Conservation (phyloP, 441 rosid genomes). For the Syzygium malaccense region DNA sequence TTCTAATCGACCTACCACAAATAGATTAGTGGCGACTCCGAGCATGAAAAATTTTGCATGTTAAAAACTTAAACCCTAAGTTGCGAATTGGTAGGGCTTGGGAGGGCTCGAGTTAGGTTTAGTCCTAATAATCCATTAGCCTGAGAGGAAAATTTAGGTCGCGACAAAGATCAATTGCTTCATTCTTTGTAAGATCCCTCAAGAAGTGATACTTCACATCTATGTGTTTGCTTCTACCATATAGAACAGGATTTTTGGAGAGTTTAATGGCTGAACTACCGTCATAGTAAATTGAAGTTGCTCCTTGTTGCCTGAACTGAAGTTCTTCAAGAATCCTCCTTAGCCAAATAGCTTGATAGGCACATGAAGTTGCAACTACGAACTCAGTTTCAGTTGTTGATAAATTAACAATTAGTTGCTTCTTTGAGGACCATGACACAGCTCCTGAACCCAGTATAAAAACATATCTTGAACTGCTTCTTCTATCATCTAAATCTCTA, state of each 20-base stretch:
- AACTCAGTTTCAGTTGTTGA: background rate
- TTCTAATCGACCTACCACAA: too few species aligned
- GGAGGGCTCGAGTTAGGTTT: too few species aligned
- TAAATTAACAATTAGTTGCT: background rate
- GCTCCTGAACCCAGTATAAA: background rate
- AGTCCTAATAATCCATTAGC: too few species aligned
- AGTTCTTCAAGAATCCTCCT: background rate
- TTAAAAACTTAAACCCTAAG: too few species aligned
- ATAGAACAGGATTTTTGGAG: background rate
- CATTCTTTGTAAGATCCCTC: background rate
- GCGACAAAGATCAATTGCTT: background rate
- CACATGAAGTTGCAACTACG: rapidly evolving
- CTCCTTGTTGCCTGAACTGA: background rate
- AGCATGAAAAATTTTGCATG: too few species aligned
- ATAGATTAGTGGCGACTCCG: too few species aligned
- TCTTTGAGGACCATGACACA: background rate
- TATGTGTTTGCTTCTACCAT: background rate
- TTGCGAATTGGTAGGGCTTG: too few species aligned
- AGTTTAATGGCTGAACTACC: background rate
- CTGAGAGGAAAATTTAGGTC: too few species aligned
- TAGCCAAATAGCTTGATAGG: background rate
- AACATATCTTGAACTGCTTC: background rate
- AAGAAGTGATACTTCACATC: background rate
- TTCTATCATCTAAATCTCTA: background rate
- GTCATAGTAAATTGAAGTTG: background rate